Evolutionary conservation across 768 basidiomycete genomes (phyloP), one percentile per base, ranked within the genome.

Genomic region (Pholiota microspora): DNA sequence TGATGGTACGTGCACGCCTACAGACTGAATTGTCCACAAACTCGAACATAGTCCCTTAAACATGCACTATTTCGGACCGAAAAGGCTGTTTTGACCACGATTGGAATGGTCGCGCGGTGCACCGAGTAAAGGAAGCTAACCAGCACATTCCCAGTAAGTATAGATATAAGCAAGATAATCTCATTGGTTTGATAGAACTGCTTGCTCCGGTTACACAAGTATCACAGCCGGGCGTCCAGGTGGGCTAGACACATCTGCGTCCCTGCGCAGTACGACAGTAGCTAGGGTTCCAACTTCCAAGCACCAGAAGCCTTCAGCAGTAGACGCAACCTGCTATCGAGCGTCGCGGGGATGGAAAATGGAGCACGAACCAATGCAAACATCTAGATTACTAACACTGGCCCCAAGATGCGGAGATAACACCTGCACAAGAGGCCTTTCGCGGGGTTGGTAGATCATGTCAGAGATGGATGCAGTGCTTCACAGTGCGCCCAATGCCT

Each of bases 51-150:
- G 23, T 42, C n/a, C 40, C 2, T 36, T 7, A 18, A 23, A 21
- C 36, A 42, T 9, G 40, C 40, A 42, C 29, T 23, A 16, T 24
- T 51, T 40, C 51, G 51, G 51, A 44, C 51, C 51, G 51, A 16
- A 32, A 32, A 24, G n/a, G 21, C 12, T 38, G 51, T 9, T 29
- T 42, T 16, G 38, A 23, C 24, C 38, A 51, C 51, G 40, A 44
- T 44, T 51, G 27, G 36, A 28, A 25, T 27, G 50, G 50, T 31
- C 36, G 38, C 12, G 12, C 29, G 8, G 51, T 51, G 51, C 51
- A 31, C 51, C 51, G 51, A 51, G 50, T 51, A 51, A 51, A 51
- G 38, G 51, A 51, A 51, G 51, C 51, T 6, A 6, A 6, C 12
- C 29, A 28, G 9, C 27, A 42, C 42, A 35, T 32, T 44, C 51